These are phyloP conservation scores for Fusarium sp. DNA, from an alignment of 2,329 filamentous ascomycete genomes.

Conservation along the genomic window DNA sequence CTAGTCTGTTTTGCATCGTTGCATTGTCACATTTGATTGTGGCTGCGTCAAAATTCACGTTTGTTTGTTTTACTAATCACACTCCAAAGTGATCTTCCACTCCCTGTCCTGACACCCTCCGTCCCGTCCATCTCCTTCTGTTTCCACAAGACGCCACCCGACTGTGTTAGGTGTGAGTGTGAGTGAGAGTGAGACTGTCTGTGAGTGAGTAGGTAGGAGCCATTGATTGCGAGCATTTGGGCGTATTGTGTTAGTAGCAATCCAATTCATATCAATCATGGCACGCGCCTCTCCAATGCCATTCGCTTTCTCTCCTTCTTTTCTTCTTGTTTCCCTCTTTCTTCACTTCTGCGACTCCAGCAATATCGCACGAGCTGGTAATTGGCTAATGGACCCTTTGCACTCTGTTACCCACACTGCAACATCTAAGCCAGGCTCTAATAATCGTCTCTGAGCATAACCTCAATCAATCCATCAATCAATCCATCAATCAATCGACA, in stretches of 20 bases:
- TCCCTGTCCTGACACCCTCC: slow-evolving; percentile 10
- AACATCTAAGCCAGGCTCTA: slow-evolving; percentile 8
- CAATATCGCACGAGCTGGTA: slow-evolving; percentile 19
- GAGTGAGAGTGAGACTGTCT: slow-evolving; percentile 7
- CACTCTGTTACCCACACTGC: slow-evolving; percentile 12
- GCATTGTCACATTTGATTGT: slow-evolving; percentile 26
- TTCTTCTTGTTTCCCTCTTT: not conserved
- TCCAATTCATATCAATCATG: slow-evolving; percentile 31
- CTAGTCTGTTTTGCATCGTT: slow-evolving; percentile 5
- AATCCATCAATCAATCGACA: slow-evolving; percentile 38
- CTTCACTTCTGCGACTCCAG: slow-evolving; percentile 1
- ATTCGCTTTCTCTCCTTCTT: not conserved
- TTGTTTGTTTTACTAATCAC: slow-evolving; percentile 18
- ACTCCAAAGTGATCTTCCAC: not conserved
- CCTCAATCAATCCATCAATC: slow-evolving; percentile 1
- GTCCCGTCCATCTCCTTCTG: slow-evolving; percentile 20
- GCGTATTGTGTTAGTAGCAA: not conserved
- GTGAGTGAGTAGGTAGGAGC: not conserved
- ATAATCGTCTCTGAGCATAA: slow-evolving; percentile 31
- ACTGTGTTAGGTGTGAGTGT: not conserved
- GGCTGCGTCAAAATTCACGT: slow-evolving; percentile 25
- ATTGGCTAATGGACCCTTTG: slow-evolving; percentile 24
- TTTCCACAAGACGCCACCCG: slow-evolving; percentile 24
- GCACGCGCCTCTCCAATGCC: slow-evolving; percentile 14
- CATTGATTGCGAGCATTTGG: slow-evolving; percentile 10